These are phyloP conservation scores for Xylaria sp. DNA, from an alignment of 2,329 filamentous ascomycete genomes.

Conservation along the genomic window DNA sequence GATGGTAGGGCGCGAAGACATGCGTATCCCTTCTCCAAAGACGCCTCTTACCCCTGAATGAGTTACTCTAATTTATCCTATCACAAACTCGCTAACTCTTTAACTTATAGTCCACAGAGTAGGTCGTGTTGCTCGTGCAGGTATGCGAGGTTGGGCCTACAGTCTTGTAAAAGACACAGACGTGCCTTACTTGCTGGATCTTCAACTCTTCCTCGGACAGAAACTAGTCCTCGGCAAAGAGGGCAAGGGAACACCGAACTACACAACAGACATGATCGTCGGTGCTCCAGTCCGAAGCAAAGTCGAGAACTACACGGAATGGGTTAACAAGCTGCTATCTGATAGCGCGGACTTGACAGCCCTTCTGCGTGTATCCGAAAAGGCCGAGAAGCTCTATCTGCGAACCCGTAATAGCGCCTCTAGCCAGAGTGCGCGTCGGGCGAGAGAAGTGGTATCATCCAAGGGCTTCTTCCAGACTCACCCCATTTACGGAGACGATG, in stretches of 20 bases:
- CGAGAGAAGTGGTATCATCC: constrained; percentile 68
- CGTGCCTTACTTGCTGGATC: constrained; percentile 83
- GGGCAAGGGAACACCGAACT: constrained; percentile 56
- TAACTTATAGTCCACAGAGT: constrained; percentile 68
- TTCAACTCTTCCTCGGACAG: constrained; percentile 91
- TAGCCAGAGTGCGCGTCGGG: constrained; percentile 79
- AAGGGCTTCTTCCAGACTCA: constrained; percentile 71
- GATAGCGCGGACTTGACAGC: constrained; percentile 69
- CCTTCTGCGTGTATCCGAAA: constrained; percentile 68
- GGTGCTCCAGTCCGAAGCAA: constrained; percentile 68
- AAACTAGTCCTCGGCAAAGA: constrained; percentile 71
- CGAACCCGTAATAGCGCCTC: constrained; percentile 88
- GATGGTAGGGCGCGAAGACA: neutral
- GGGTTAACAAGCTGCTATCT: constrained; percentile 70
- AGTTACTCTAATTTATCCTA: neutral
- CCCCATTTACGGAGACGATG: constrained; percentile 69
- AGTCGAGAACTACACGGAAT: constrained; percentile 73
- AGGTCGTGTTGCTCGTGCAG: constrained; percentile 90
- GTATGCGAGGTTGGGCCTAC: constrained; percentile 89
- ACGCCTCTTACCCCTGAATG: neutral
- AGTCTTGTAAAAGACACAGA: constrained; percentile 85
- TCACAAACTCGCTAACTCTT: neutral
- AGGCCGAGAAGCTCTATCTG: constrained; percentile 90
- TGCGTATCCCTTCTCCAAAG: too few relatives aligned
- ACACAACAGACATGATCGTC: constrained; percentile 76